These are phyloP conservation scores for Ramularia collo-cygni DNA, from an alignment of 2,329 filamentous ascomycete species.

Conservation along the genomic window DNA sequence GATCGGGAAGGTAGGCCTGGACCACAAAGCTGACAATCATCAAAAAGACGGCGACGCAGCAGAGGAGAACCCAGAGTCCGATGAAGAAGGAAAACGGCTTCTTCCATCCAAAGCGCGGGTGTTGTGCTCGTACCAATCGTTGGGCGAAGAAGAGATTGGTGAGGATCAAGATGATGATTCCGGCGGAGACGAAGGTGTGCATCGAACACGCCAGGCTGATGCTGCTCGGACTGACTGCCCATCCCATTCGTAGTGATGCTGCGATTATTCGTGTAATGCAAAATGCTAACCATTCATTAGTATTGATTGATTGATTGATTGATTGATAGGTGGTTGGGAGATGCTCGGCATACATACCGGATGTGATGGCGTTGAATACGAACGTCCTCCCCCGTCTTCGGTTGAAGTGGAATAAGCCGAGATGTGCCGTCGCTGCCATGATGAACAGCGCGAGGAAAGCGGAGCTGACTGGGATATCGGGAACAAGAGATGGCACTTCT, in stretches of 20 bases:
- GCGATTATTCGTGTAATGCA: conserved; percentile 44
- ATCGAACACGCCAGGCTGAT: conserved; percentile 50
- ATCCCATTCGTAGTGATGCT: conserved; percentile 47
- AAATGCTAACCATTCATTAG: conserved; percentile 43
- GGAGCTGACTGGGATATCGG: conserved; percentile 60
- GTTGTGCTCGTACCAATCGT: conserved; percentile 65
- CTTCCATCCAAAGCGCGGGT: conserved; percentile 66
- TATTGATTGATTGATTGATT: neutral
- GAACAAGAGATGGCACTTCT: conserved; percentile 47
- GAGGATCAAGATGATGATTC: conserved; percentile 68
- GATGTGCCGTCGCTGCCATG: conserved; percentile 48
- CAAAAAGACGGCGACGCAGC: conserved; percentile 53
- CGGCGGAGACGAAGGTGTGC: conserved; percentile 64
- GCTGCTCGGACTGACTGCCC: conserved; percentile 43
- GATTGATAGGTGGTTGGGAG: neutral
- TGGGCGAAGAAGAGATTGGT: conserved; percentile 72
- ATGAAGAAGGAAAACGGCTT: conserved; percentile 37
- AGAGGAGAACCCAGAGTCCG: conserved; percentile 53
- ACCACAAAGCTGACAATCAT: conserved; percentile 60
- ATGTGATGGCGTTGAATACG: conserved; percentile 50
- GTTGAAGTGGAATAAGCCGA: conserved; percentile 53
- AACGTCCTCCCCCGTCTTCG: conserved; percentile 50
- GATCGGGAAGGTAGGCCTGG: conserved; percentile 59
- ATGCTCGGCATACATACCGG: conserved; percentile 27
- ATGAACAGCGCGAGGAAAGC: conserved; percentile 57